Evolutionary conservation across 2,329 filamentous ascomycete species (phyloP).

Genomic region (Hymenoscyphus albidus): DNA sequence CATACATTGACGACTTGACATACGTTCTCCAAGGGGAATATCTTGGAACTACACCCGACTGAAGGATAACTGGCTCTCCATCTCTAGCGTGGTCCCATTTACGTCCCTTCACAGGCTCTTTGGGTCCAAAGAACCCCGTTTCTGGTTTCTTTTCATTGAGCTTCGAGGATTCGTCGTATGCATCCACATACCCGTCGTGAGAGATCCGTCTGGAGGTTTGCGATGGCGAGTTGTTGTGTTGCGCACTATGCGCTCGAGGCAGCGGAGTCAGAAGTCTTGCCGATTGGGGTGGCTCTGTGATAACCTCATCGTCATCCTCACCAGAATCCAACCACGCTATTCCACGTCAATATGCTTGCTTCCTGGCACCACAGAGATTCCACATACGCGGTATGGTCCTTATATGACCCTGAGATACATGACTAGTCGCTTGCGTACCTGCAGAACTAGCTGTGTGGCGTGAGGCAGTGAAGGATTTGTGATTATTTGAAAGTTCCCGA

Average conservation of each 20-base stretch:
- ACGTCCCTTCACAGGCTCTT: constrained; percentile 33
- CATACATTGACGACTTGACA: constrained; percentile 34
- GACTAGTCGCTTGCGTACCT: constrained; percentile 27
- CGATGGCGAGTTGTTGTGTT: constrained; percentile 28
- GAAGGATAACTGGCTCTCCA: constrained; percentile 35
- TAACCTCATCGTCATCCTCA: constrained; percentile 29
- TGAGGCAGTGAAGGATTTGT: constrained; percentile 29
- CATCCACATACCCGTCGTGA: constrained; percentile 34
- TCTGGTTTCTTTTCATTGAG: constrained; percentile 27
- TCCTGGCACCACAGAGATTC: not conserved
- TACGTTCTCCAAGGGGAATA: constrained; percentile 32
- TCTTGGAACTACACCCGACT: constrained; percentile 21
- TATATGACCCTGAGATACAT: constrained; percentile 25
- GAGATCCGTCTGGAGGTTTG: constrained; percentile 27
- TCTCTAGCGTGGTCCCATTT: constrained; percentile 37
- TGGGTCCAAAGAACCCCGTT: constrained; percentile 33
- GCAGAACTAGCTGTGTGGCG: constrained; percentile 27
- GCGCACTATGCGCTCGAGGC: constrained; percentile 28
- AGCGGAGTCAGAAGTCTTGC: constrained; percentile 26
- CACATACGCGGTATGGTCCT: constrained; percentile 33
- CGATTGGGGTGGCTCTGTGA: constrained; percentile 18
- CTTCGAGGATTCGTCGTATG: constrained; percentile 24
- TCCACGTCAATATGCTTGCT: constrained; percentile 16
- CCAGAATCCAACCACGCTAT: constrained; percentile 35
- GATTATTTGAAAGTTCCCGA: constrained; percentile 20